Evolutionary conservation across 139 green algal genomes (phyloP), one percentile per base, ranked within the genome.

Genomic region (Coelastrella sp.): DNA sequence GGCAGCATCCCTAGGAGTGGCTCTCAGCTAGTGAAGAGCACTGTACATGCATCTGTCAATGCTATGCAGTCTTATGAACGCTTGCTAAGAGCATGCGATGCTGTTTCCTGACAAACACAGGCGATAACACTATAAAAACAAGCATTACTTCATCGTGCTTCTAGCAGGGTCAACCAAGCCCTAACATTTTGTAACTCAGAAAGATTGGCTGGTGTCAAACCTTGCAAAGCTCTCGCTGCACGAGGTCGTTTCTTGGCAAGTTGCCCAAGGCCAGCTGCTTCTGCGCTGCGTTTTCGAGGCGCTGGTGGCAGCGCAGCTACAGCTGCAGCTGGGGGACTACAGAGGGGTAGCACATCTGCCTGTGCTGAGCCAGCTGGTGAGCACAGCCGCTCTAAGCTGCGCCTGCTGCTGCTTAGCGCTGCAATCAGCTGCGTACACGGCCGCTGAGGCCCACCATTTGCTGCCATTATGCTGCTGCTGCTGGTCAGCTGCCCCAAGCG

Each of bases 401-500:
- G 24, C 14, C 68, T 80, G 68, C 68, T 88, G 84, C 84, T 88
- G 68, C 65, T 88, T 49, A 20, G 49, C 59, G 84, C 84, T 24
- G 84, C 22, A 25, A 57, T 10, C 17, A 75, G 63, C 14, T 7
- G 25, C 7, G 14, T 8, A 56, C 25, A 20, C n/a, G 22, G 9
- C n/a, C 57, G 27, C n/a, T 61, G 82, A 7, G 27, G 17, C 17
- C 65, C 27, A 19, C 7, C 25, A 24, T 56, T 12, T 73, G 84
- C 84, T 68, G 82, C 82, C 81, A 68, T 15, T 20, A 65, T 74
- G 81, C 84, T 82, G 68, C 84, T 80, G 65, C 66, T 80, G 82
- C 27, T 87, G 82, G 60, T 24, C 61, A 75, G 61, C 61, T 35
- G 57, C 11, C 58, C 78, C 56, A 83, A 27, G 14, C 19, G 27